A percentile compares a stretch with the other conserved stretches of the same genome.
These are phyloP conservation scores for Cyclanthera cordifolia DNA, from an alignment of 306 rosid species.

Conservation along the genomic window DNA sequence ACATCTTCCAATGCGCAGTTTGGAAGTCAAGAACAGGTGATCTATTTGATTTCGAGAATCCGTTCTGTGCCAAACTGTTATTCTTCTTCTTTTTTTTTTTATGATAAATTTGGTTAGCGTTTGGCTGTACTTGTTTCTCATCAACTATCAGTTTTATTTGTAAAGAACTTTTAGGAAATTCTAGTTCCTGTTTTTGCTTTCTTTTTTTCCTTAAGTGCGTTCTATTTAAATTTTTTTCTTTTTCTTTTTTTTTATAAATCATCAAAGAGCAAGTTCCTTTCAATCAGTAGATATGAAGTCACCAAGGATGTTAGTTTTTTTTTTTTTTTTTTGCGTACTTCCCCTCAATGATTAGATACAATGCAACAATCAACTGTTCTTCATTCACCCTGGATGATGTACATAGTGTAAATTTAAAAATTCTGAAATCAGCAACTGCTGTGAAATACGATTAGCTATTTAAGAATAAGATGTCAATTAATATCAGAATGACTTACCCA, in stretches of 20 bases:
- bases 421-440: too few relatives aligned
- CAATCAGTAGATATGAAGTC: background rate
- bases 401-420: too few relatives aligned
- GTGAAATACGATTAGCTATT: background rate
- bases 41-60: slow-evolving; percentile 1
- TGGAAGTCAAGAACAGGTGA: slow-evolving; percentile 69
- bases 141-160: background rate
- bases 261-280: background rate
- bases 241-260: too few relatives aligned
- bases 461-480: too few relatives aligned
- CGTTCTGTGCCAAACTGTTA: background rate
- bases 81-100: too few relatives aligned
- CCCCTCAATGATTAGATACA: background rate
- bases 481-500: too few relatives aligned
- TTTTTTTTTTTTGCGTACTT: background rate
- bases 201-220: too few relatives aligned
- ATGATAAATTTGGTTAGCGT: background rate
- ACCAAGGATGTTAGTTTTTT: too few relatives aligned
- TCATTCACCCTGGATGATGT: background rate
- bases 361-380: background rate
- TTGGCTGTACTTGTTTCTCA: background rate
- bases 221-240: too few relatives aligned
- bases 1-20: slow-evolving; percentile 97
- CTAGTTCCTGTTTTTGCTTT: background rate
- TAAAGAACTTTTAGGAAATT: background rate